These are phyloP conservation scores for Neonectria punicea DNA, from an alignment of 2,329 filamentous ascomycete genomes.

Conservation along the genomic window DNA sequence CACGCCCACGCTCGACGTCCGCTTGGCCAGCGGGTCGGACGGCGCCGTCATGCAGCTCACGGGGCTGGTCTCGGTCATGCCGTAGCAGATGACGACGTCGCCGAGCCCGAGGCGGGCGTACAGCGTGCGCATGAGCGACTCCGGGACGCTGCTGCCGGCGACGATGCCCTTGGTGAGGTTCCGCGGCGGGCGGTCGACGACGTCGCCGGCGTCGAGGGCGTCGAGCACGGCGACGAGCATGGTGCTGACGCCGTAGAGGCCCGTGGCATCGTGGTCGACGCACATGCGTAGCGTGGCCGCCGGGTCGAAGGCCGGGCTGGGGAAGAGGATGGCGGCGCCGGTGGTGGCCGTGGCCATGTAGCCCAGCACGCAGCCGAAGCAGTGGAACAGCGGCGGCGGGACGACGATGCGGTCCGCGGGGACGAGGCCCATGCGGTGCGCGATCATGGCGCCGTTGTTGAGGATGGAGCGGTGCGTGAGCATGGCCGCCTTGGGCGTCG, in stretches of 20 bases:
- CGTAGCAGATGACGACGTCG: constrained; percentile 93
- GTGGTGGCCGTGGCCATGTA: constrained; percentile 93
- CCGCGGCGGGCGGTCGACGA: constrained; percentile 34
- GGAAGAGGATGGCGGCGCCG: constrained; percentile 84
- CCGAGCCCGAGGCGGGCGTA: constrained; percentile 79
- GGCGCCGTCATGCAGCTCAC: constrained; percentile 86
- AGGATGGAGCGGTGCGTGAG: constrained; percentile 86
- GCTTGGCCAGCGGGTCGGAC: constrained; percentile 76
- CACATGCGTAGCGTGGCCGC: constrained; percentile 71
- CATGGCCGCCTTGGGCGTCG: constrained; percentile 89
- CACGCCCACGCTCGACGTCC: constrained; percentile 81
- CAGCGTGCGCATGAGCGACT: constrained; percentile 80
- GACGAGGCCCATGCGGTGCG: constrained; percentile 82
- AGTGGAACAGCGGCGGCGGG: constrained; percentile 87
- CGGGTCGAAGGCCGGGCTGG: constrained; percentile 87
- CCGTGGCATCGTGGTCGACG: constrained; percentile 64
- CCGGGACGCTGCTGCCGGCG: constrained; percentile 86
- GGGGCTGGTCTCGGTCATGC: constrained; percentile 91
- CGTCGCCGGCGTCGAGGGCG: constrained; percentile 65
- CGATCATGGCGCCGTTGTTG: constrained; percentile 91
- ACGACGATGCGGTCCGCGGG: constrained; percentile 81
- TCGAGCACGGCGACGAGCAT: constrained; percentile 95
- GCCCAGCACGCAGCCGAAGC: constrained; percentile 92
- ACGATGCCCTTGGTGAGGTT: constrained; percentile 88
- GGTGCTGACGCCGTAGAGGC: constrained; percentile 88